These are phyloP conservation scores for Cymbidium sinense DNA, from an alignment of 106 monocot species.

Conservation along the genomic window DNA sequence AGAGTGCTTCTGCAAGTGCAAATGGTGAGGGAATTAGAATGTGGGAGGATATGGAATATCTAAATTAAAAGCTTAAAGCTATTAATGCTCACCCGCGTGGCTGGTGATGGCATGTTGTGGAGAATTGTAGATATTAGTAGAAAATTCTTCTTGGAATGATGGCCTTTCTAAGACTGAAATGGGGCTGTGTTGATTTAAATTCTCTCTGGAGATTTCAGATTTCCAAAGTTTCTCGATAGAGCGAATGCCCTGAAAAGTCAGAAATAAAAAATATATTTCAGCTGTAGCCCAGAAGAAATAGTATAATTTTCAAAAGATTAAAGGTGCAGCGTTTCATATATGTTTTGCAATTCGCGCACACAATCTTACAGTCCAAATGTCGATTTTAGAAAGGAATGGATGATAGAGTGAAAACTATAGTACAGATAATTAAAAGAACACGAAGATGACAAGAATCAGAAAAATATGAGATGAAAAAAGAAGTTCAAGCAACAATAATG, in stretches of 20 bases:
- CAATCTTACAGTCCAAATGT: no score
- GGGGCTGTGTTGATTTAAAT: conserved; percentile 41
- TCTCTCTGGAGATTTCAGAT: conserved; percentile 18
- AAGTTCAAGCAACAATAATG: no score
- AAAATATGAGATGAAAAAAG: no score
- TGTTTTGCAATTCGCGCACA: no score
- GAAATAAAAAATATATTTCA: not conserved
- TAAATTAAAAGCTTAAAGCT: not conserved
- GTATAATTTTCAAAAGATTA: no score
- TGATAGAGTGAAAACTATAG: no score
- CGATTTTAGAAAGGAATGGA: no score
- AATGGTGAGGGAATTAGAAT: no score
- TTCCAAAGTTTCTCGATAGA: conserved; percentile 27
- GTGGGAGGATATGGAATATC: no score
- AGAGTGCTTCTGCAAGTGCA: conserved; percentile 31
- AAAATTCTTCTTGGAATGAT: conserved; percentile 29
- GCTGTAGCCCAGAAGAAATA: not conserved
- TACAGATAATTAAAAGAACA: no score
- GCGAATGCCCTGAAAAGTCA: conserved; percentile 32
- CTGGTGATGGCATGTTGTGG: conserved; percentile 16
- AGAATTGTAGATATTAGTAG: conserved; percentile 17
- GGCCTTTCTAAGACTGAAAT: conserved; percentile 36
- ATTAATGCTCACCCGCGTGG: conserved; percentile 39
- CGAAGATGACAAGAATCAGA: no score
- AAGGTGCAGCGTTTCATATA: no score